Evolutionary conservation across 768 basidiomycete species (phyloP), one percentile per base, ranked within the genome.

Genomic region (Daedaleopsis nitida): DNA sequence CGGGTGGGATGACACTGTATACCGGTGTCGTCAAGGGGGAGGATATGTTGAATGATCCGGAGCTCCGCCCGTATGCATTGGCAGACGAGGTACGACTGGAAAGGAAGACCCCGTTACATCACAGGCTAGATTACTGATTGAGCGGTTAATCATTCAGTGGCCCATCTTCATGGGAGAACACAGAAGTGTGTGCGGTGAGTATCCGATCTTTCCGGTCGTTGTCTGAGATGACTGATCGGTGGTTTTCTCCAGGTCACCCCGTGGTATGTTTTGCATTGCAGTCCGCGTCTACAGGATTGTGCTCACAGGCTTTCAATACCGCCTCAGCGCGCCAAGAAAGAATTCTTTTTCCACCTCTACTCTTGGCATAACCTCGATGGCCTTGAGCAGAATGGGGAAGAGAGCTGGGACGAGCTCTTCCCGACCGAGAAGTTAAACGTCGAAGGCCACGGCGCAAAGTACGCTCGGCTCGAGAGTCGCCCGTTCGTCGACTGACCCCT

Each of bases 11-110:
- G 69, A 72, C 78, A 43, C 73, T 84, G 62, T 86, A 83, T 64
- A 80, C 78, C 52, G 73, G 79, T 0, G 78, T 73, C 2, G 65
- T 85, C 11, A 76, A 81, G 1, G 73, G 74, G 55, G 67, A 73
- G 24, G 57, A 68, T 19, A 78, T 86, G 61, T 65, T 73, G 56
- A 68, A 71, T 44, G 80, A 86, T 59, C 70, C 75, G 3, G 70
- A 76, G 24, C 73, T 84, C 2, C 64, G 66, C 16, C 54, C 71
- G 63, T 64, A 69, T 58, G 55, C 67, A 3, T 59, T 65, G 16
- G 62, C 67, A 10, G 69, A 75, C 37, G 73, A 77, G 74, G 78
- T 78, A 53, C 58, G 69, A 64, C 48, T 32, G 4, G 27, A 32
- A 7, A 32, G 27, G 27, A 32, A 43, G 32, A 12, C 42, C 10